These are phyloP conservation scores for Tolypocladium tundrense DNA, from an alignment of 2,329 filamentous ascomycete species.

Conservation along the genomic window DNA sequence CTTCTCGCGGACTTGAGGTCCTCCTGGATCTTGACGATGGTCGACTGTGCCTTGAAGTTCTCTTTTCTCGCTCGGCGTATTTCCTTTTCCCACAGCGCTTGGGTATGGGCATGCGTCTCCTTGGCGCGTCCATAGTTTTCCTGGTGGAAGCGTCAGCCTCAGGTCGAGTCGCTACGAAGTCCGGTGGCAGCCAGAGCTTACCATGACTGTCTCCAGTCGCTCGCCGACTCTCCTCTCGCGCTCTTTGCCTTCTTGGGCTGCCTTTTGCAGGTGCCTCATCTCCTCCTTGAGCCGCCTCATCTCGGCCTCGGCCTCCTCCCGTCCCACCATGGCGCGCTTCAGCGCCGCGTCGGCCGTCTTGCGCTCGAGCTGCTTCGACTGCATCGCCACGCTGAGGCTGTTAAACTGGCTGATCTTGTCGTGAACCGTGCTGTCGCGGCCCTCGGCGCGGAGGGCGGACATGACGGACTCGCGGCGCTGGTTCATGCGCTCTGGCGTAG, in stretches of 20 bases:
- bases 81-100: constrained; percentile 64
- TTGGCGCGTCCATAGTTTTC: constrained; percentile 62
- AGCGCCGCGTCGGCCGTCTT: constrained; percentile 56
- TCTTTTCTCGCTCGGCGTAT: constrained; percentile 60
- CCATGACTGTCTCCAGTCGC: constrained; percentile 59
- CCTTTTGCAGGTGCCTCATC: constrained; percentile 39
- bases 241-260: constrained; percentile 55
- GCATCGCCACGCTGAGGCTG: constrained; percentile 50
- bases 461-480: constrained; percentile 28
- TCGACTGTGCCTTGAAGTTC: constrained; percentile 63
- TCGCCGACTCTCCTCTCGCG: constrained; percentile 57
- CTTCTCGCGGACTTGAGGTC: constrained; percentile 55
- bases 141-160: constrained; percentile 27
- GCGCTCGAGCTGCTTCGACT: constrained; percentile 51
- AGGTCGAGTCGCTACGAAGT: not conserved
- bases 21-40: constrained; percentile 61
- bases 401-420: constrained; percentile 67
- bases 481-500: constrained; percentile 56
- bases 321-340: constrained; percentile 55
- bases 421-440: constrained; percentile 51
- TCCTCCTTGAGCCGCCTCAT: constrained; percentile 55
- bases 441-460: constrained; percentile 24
- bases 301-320: constrained; percentile 64
- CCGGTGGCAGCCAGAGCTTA: constrained; percentile 25
- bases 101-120: constrained; percentile 56